Evolutionary conservation across 176 grass and related monocot genomes (phyloP), one percentile per base, ranked within the genome.

Genomic region (Carex myosuroides): DNA sequence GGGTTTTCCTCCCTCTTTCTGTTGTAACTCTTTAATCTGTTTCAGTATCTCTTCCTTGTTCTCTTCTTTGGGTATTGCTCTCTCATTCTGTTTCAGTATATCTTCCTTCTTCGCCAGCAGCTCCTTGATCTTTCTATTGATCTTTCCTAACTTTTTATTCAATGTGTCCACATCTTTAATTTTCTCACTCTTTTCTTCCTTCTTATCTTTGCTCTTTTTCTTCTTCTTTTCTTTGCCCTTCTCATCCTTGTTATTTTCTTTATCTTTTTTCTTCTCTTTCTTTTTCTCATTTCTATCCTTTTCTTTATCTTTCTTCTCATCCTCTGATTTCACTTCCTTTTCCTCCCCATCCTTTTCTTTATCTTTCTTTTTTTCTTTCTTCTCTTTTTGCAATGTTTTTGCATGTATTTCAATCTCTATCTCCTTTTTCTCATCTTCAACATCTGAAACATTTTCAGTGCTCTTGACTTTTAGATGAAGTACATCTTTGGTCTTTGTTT

Each of bases 391-490:
- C 13, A 86, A 57, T 20, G 87, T 24, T 58, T 94, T 91, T 6
- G 84, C 64, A 8, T 91, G 78, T 3, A 90, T 21, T 84, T 92
- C 89, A 35, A 93, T 53, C 64, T 91, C 87, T 12, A 88, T 58
- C 60, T 86, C 85, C 62, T 94, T 54, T 80, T 94, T 91, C 54
- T 85, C 84, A 13, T 92, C 85, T 56, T 80, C 75, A 0, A 33
- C 39, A 2, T 30, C 75, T 1, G 79, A 46, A 33, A 81, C 71
- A 46, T 91, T 89, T 69, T 91, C 86, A 79, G 81, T 90, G 67
- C 77, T 83, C 86, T 92, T 94, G 20, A 97, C 33, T 85, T 94
- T 92, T 13, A 94, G 79, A 79, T 94, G 86, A 78, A 97, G 67
- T 82, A 79, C 90, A 68, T 90, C 90, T 33, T 82, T 86, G 8